phyloP scores from a whole-genome alignment of 164 flowering plant species.

The Nelumbo lutea region DNA sequence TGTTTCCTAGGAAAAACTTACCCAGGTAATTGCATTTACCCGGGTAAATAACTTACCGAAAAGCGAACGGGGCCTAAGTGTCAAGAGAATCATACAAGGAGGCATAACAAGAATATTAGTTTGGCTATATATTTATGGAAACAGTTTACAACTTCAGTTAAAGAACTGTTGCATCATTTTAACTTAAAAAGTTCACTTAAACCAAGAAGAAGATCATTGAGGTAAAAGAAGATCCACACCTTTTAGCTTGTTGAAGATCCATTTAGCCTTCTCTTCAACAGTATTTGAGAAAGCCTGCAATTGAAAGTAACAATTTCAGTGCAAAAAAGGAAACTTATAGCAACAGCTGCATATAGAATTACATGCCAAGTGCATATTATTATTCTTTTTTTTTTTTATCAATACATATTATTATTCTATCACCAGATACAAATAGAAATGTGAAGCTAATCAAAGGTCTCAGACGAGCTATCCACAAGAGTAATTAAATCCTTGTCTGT shows the following conservation, averaged over 20 bases:
- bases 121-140: background rate
- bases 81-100: background rate
- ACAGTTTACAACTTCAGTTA: too few species aligned
- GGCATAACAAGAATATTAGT: background rate
- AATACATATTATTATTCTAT: too few species aligned
- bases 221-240: conserved; percentile 31
- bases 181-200: background rate
- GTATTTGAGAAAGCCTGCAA: conserved; percentile 77
- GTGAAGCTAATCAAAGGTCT: background rate
- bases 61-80: too few species aligned
- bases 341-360: background rate
- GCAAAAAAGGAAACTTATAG: background rate
- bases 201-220: background rate
- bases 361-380: conserved; percentile 1
- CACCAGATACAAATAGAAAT: background rate
- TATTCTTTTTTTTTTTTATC: background rate
- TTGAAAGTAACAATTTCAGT: background rate
- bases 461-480: background rate
- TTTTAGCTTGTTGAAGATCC: conserved; percentile 96
- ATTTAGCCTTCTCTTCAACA: conserved; percentile 96
- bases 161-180: background rate
- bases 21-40: too few species aligned
- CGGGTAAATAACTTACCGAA: too few species aligned
- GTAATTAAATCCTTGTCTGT: background rate
- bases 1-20: too few species aligned